These are phyloP conservation scores for Euphrasia arctica DNA, from an alignment of 305 asterid species.

Conservation along the genomic window DNA sequence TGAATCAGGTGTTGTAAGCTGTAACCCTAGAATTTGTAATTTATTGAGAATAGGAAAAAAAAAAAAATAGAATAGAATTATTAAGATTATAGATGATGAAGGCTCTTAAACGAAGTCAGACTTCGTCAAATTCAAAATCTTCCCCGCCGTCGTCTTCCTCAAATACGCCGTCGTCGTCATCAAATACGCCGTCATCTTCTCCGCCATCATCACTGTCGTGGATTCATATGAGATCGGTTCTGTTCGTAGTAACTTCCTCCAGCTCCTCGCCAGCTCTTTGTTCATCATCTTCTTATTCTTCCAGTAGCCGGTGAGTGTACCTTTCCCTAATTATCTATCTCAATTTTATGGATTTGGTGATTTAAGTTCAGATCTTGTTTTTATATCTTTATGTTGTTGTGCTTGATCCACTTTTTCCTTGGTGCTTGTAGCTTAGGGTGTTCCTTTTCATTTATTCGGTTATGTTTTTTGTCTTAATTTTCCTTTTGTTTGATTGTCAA, in stretches of 20 bases:
- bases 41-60: slow-evolving; percentile 28
- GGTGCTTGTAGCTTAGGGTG: slow-evolving; percentile 14
- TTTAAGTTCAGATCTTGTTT: slow-evolving; percentile 42
- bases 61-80: slow-evolving; percentile 10
- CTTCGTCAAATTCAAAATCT: slow-evolving; percentile 77
- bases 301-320: slow-evolving; percentile 79
- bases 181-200: slow-evolving; percentile 39
- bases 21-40: slow-evolving; percentile 55
- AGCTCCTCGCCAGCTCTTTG: slow-evolving; percentile 73
- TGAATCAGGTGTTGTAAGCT: slow-evolving; percentile 36
- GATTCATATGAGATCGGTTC: slow-evolving; percentile 95
- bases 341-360: slow-evolving; percentile 18
- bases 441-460: slow-evolving; percentile 2
- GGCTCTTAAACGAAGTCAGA: slow-evolving; percentile 89
- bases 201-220: slow-evolving; percentile 73
- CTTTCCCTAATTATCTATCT: slow-evolving; percentile 24
- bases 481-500: slow-evolving; percentile 22
- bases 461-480: slow-evolving; percentile 20
- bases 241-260: slow-evolving; percentile 76
- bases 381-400: slow-evolving; percentile 14
- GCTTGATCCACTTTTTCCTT: slow-evolving; percentile 27
- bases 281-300: slow-evolving; percentile 71
- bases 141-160: slow-evolving; percentile 68
- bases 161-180: slow-evolving; percentile 23
- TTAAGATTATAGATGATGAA: slow-evolving; percentile 49